phyloP scores from a whole-genome alignment of 345 rosid species.

The Draba incana region DNA sequence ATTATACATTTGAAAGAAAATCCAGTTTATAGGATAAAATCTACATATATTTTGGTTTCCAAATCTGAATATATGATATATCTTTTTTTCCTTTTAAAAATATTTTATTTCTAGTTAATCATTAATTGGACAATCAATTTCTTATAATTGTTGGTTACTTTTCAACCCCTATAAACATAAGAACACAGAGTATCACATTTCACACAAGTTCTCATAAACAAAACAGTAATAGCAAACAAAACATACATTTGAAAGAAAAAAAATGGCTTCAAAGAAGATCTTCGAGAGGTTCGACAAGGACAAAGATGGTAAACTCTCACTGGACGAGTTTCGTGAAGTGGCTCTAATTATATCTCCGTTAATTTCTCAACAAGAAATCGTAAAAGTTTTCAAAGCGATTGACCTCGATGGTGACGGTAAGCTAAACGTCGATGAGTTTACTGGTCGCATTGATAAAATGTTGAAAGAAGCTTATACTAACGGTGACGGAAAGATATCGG shows the following conservation, averaged over 20 bases:
- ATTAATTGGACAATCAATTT: neutral
- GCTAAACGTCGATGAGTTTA: slow-evolving; percentile 15
- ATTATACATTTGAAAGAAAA: neutral
- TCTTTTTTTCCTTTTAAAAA: neutral
- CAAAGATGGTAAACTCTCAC: slow-evolving; percentile 23
- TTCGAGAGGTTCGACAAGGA: slow-evolving; percentile 23
- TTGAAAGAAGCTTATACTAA: slow-evolving; percentile 25
- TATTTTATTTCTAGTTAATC: neutral
- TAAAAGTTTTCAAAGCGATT: slow-evolving; percentile 18
- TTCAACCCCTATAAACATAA: slow-evolving; percentile 23
- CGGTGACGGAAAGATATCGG: slow-evolving; percentile 21
- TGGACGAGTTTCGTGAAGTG: slow-evolving; percentile 18
- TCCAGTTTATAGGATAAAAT: neutral
- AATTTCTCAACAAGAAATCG: slow-evolving; percentile 2
- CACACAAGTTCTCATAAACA: neutral
- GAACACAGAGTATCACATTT: slow-evolving; percentile 2
- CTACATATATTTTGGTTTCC: no score
- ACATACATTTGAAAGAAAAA: neutral
- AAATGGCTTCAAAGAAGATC: neutral
- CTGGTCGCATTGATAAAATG: slow-evolving; percentile 10
- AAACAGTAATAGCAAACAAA: neutral
- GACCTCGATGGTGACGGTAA: slow-evolving; percentile 30
- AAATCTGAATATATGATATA: neutral
- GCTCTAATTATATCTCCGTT: neutral
- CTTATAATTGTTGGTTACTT: neutral